Evolutionary conservation across 495 filamentous ascomycete genomes (phyloP).

Genomic region (Xylaria scruposa): DNA sequence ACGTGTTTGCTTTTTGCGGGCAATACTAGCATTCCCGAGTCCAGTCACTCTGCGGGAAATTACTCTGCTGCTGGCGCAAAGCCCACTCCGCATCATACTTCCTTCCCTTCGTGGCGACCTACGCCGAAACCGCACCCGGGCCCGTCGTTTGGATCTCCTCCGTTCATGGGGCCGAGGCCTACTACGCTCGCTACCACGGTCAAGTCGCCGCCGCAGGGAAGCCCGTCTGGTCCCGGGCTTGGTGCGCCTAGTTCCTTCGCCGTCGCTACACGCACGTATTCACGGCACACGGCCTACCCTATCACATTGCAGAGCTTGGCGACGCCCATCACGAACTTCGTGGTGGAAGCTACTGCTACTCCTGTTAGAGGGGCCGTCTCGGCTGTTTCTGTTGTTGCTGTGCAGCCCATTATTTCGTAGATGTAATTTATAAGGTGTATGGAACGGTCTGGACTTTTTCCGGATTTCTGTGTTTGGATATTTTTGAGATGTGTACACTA

Average conservation of each 20-base stretch:
- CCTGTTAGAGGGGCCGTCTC: not conserved
- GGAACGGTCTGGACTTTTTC: not conserved
- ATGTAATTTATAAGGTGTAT: not conserved
- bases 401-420: not conserved
- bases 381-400: not conserved
- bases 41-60: not conserved
- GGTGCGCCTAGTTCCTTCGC: constrained; percentile 8
- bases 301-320: constrained; percentile 19
- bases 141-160: not conserved
- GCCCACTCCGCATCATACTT: not conserved
- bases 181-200: constrained; percentile 1
- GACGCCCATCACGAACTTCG: constrained; percentile 18
- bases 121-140: not conserved
- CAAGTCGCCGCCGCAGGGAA: not conserved
- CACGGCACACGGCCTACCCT: not conserved
- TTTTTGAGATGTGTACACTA: not conserved
- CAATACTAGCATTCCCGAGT: not conserved
- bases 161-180: not conserved
- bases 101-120: not conserved
- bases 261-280: not conserved
- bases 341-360: not conserved
- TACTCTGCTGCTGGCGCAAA: not conserved
- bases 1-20: constrained; percentile 37
- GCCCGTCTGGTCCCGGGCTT: not conserved
- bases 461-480: not conserved